Base-by-base conservation (phyloP, 2,329 filamentous ascomycete species). In the Alternaria hordeiaustralica region DNA sequence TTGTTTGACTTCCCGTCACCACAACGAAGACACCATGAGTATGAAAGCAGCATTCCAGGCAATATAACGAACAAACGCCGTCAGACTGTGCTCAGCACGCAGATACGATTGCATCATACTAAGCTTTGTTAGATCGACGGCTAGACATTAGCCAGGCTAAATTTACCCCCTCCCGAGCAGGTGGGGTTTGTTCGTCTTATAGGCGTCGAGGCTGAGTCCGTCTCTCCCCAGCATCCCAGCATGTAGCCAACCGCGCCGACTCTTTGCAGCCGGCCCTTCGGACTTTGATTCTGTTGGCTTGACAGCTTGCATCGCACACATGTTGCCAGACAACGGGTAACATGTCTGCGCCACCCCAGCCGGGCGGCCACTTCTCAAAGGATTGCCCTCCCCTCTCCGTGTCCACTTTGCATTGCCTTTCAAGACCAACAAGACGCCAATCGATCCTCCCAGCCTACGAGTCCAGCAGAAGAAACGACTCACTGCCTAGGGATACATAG, bases 301-400 rank as follows among this genome's bases (percentile, higher is more conserved):
- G 65, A 67, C 53, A 66, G 62, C 64, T 58, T 66, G 65, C 59
- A 60, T 41, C 36, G 70, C 63, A 67, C 59, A 68, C 50, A 65
- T 57, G 41, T 58, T 61, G 65, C 68, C 65, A 69, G 56, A 54
- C 62, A 61, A 53, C 60, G 50, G 50, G 58, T 63, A 55, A 49
- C 56, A 69, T 65, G 65, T 51, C 68, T 71, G 66, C 69, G 71
- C 69, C 70, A 60, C 59, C 58, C 67, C 63, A 69, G 61, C 69
- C 25, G 23, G 18, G 13, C 8, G 45, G 28, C 30, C 49, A 36
- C 11, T n/a, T 50, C 41, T 44, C 65, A 59, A 55, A 55, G 57
- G 62, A 60, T 61, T 46, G 50, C 58, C 50, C 49, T 62, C 49
- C 20, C 43, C 50, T 60, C 26, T 23, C 21, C 30, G 33, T 54